These are phyloP conservation scores for Ilyonectria destructans DNA, from an alignment of 2,329 filamentous ascomycete genomes.

Conservation along the genomic window DNA sequence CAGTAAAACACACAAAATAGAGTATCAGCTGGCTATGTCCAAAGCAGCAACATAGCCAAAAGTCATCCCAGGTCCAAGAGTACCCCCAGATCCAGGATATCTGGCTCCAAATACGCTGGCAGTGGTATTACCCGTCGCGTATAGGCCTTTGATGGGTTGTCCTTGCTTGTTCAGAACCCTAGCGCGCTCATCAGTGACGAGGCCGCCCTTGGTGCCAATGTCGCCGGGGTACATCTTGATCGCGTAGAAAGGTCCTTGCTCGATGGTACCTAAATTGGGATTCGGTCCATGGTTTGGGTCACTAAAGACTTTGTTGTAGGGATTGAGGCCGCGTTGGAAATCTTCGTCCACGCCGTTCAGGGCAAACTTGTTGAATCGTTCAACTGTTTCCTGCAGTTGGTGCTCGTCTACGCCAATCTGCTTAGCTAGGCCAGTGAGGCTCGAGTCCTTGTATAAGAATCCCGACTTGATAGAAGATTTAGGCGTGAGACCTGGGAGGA, in stretches of 20 bases:
- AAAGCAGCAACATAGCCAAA: constrained; percentile 53
- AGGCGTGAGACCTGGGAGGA: background rate
- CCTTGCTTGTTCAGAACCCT: constrained; percentile 45
- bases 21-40: constrained; percentile 6
- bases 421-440: background rate
- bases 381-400: background rate
- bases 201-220: constrained; percentile 57
- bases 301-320: constrained; percentile 9
- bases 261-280: constrained; percentile 9
- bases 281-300: constrained; percentile 9
- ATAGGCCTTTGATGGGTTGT: constrained; percentile 49
- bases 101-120: constrained; percentile 54
- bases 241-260: constrained; percentile 42
- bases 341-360: constrained; percentile 8
- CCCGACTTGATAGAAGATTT: background rate
- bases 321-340: background rate
- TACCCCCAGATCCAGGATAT: constrained; percentile 55
- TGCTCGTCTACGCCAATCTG: constrained; percentile 5
- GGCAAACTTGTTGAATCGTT: constrained; percentile 1
- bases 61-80: constrained; percentile 55
- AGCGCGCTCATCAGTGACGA: constrained; percentile 54
- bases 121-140: constrained; percentile 54
- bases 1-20: no score
- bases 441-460: constrained; percentile 6
- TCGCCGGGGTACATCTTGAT: constrained; percentile 56